These are phyloP conservation scores for Ceratocystis cacaofunesta DNA, from an alignment of 2,329 filamentous ascomycete genomes.

Conservation along the genomic window DNA sequence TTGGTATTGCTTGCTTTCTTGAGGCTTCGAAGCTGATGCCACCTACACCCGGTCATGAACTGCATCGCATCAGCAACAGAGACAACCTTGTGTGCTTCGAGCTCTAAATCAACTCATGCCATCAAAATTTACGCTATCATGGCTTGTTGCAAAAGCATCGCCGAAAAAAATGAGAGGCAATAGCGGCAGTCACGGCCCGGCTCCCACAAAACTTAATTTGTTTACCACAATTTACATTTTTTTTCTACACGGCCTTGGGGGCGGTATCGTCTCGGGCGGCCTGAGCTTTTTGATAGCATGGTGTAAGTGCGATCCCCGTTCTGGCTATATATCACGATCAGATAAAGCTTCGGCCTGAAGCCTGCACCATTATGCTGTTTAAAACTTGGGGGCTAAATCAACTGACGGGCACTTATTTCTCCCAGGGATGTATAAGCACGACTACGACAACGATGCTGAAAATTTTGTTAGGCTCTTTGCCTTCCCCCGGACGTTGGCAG, in stretches of 20 bases:
- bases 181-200: not conserved
- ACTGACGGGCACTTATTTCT: not conserved
- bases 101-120: not conserved
- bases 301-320: conserved; percentile 23
- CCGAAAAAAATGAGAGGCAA: not conserved
- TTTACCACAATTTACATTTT: conserved; percentile 32
- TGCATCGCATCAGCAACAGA: not conserved
- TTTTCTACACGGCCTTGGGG: conserved; percentile 32
- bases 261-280: conserved; percentile 32
- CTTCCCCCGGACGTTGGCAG: conserved; percentile 36
- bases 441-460: conserved; percentile 22
- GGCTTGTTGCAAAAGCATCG: not conserved
- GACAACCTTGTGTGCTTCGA: not conserved
- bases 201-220: conserved; percentile 28
- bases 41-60: not conserved
- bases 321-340: too few relatives aligned
- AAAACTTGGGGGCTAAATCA: not conserved
- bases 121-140: not conserved
- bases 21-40: not conserved
- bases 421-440: conserved; percentile 33
- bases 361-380: too few relatives aligned
- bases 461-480: conserved; percentile 30
- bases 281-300: conserved; percentile 40
- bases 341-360: too few relatives aligned
- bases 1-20: not conserved